A percentile compares a stretch with the other conserved stretches of the same genome.
phyloP scores from a whole-genome alignment of 495 filamentous ascomycete genomes.

The Hypoxylon perforatum region DNA sequence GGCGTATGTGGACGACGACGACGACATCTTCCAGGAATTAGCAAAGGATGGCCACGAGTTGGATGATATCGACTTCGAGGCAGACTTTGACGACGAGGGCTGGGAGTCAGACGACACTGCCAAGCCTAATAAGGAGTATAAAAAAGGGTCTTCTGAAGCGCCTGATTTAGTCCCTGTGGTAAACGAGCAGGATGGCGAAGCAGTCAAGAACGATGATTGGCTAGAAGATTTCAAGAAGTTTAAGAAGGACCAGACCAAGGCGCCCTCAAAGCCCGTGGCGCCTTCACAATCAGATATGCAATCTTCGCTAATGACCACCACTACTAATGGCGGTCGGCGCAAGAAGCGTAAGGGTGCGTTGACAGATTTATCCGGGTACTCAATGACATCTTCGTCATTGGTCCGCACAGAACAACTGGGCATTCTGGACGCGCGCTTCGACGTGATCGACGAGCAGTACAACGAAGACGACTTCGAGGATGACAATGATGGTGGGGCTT shows the following conservation, averaged over 20 bases:
- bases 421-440: slow-evolving; percentile 89
- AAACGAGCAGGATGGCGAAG: slow-evolving; percentile 58
- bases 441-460: slow-evolving; percentile 80
- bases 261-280: slow-evolving; percentile 51
- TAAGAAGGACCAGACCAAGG: slow-evolving; percentile 76
- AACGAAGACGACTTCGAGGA: slow-evolving; percentile 64
- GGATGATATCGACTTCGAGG: slow-evolving; percentile 63
- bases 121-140: slow-evolving; percentile 68
- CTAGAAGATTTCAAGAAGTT: slow-evolving; percentile 90
- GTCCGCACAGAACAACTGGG: slow-evolving; percentile 89
- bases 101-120: slow-evolving; percentile 97
- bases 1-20: slow-evolving; percentile 90
- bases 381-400: slow-evolving; percentile 95
- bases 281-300: slow-evolving; percentile 70
- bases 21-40: slow-evolving; percentile 83
- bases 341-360: slow-evolving; percentile 94
- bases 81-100: slow-evolving; percentile 74
- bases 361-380: slow-evolving; percentile 89
- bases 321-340: slow-evolving; percentile 74
- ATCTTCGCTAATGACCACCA: slow-evolving; percentile 82
- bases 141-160: slow-evolving; percentile 53
- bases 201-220: slow-evolving; percentile 71
- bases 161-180: slow-evolving; percentile 59
- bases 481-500: slow-evolving; percentile 59
- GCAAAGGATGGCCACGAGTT: slow-evolving; percentile 76